phyloP scores from a whole-genome alignment of 2,329 filamentous ascomycete genomes.

The Fusarium sp. region DNA sequence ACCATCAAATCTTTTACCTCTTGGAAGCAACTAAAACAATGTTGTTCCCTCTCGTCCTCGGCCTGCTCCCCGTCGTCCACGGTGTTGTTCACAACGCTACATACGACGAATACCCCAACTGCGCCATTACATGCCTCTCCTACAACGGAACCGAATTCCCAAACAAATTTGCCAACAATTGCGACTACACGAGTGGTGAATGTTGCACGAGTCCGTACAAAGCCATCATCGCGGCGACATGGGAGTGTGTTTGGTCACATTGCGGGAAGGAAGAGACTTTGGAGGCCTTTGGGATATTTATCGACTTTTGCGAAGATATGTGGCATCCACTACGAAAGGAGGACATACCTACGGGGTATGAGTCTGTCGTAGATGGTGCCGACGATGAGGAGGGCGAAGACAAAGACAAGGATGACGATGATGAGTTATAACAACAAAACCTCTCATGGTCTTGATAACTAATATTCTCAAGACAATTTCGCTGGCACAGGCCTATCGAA shows the following conservation, averaged over 20 bases:
- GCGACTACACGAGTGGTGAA: constrained; percentile 7
- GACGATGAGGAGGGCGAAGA: background rate
- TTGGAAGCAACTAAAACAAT: background rate
- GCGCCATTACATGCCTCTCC: constrained; percentile 4
- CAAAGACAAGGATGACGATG: background rate
- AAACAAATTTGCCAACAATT: constrained; percentile 19
- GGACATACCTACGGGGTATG: constrained; percentile 8
- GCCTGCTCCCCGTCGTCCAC: background rate
- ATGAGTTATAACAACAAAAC: background rate
- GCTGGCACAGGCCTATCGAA: background rate
- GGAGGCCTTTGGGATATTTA: constrained; percentile 3
- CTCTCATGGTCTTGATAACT: background rate
- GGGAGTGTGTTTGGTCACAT: constrained; percentile 3
- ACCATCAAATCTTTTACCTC: background rate
- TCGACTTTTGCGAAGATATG: background rate
- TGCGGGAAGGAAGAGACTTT: background rate
- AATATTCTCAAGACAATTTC: background rate
- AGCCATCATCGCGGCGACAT: constrained; percentile 5
- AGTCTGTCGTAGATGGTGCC: background rate
- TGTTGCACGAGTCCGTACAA: constrained; percentile 16
- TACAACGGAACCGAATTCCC: constrained; percentile 2
- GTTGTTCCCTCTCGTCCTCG: background rate
- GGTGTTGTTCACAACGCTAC: background rate
- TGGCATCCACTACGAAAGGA: background rate
- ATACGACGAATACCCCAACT: constrained; percentile 9